phyloP scores from a whole-genome alignment of 106 monocot species.

The Gastrodia elata region DNA sequence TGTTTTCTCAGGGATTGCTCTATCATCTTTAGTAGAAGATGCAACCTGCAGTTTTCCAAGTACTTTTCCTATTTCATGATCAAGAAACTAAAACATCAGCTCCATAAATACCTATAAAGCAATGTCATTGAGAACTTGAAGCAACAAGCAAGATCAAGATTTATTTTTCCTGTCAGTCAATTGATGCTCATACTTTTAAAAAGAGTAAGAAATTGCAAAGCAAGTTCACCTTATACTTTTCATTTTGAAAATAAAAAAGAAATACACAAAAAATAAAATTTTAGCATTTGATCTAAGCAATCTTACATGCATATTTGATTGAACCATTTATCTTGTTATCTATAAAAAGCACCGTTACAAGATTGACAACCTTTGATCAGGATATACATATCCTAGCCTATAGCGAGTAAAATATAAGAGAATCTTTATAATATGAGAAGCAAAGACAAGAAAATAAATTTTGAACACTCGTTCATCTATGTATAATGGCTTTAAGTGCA shows the following conservation, averaged over 20 bases:
- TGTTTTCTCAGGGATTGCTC: conserved; percentile 23
- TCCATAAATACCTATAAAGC: not conserved
- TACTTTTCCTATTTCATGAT: conserved; percentile 45
- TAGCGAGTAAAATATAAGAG: not conserved
- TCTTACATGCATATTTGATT: not conserved
- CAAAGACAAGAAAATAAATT: not conserved
- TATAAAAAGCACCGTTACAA: not conserved
- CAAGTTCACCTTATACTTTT: not conserved
- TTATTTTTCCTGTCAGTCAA: not conserved
- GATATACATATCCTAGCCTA: not conserved
- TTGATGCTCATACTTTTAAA: not conserved
- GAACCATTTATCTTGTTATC: not conserved
- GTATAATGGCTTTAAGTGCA: not conserved
- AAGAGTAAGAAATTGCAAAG: conserved; percentile 3
- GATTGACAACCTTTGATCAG: not conserved
- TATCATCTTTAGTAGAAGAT: conserved; percentile 19
- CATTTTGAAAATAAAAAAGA: not conserved
- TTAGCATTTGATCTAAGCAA: not conserved
- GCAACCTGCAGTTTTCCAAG: conserved; percentile 62
- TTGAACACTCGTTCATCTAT: not conserved
- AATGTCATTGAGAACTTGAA: not conserved
- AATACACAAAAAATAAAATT: not conserved
- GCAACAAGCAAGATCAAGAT: not conserved
- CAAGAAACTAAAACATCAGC: not conserved
- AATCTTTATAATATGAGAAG: not conserved